Conservation (phyloP, 2,329 filamentous ascomycete species). For the Colletotrichum euphorbiae region DNA sequence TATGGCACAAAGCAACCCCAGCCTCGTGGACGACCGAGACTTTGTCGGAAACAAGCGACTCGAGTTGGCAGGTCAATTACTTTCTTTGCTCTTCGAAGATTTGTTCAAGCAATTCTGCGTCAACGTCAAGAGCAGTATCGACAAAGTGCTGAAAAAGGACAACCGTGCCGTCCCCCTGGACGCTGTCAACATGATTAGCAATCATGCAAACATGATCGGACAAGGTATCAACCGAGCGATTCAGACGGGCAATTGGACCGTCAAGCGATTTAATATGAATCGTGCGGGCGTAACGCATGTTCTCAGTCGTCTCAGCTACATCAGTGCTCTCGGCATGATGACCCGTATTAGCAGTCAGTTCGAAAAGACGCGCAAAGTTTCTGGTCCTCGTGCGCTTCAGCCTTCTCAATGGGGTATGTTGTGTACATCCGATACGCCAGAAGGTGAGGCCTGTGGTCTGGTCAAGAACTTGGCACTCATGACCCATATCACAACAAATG, state of each 20-base stretch:
- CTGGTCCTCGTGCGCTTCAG: slow-evolving; percentile 93
- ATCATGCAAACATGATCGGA: slow-evolving; percentile 88
- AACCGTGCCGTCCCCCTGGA: slow-evolving; percentile 91
- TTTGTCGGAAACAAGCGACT: slow-evolving; percentile 98
- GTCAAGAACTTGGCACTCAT: slow-evolving; percentile 98
- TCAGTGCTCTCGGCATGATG: slow-evolving; percentile 99
- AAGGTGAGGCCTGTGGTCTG: slow-evolving; percentile 97
- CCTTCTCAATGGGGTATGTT: slow-evolving; percentile 99
- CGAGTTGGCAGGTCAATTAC: slow-evolving; percentile 92
- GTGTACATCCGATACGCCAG: slow-evolving; percentile 95
- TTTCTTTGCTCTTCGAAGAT: slow-evolving; percentile 96
- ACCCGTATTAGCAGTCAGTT: slow-evolving; percentile 98
- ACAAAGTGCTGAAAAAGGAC: slow-evolving; percentile 95
- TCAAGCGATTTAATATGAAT: slow-evolving; percentile 99
- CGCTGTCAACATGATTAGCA: slow-evolving; percentile 84
- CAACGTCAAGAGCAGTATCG: slow-evolving; percentile 91
- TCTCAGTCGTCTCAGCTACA: slow-evolving; percentile 93
- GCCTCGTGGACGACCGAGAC: slow-evolving; percentile 93
- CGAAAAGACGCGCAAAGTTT: slow-evolving; percentile 97
- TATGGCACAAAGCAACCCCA: slow-evolving; percentile 91
- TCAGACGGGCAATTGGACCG: slow-evolving; percentile 96
- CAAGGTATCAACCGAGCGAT: slow-evolving; percentile 95
- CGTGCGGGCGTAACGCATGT: slow-evolving; percentile 96
- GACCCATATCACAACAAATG: slow-evolving; percentile 98
- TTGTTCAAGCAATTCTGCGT: slow-evolving; percentile 95